These are phyloP conservation scores for Salicornia ramosissima DNA, from an alignment of 148 eudicot species.

Conservation along the genomic window DNA sequence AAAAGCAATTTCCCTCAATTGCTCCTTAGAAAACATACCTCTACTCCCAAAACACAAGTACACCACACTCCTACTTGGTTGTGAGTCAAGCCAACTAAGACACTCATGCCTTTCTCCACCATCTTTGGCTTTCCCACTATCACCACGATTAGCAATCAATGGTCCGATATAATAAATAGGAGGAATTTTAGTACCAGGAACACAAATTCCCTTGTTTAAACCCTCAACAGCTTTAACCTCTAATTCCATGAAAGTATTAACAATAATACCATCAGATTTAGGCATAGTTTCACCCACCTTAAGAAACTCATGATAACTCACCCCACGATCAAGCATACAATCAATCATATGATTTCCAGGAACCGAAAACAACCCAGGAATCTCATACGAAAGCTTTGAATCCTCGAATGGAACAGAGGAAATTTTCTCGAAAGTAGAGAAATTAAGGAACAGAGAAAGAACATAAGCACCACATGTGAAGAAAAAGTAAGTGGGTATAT, in stretches of 20 bases:
- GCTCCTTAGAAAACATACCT: slow-evolving; percentile 36
- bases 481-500: no score
- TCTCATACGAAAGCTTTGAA: slow-evolving; percentile 17
- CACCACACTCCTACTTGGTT: slow-evolving; percentile 45
- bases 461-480: slow-evolving; percentile 31
- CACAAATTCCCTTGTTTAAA: slow-evolving; percentile 32
- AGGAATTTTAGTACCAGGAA: slow-evolving; percentile 27
- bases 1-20: slow-evolving; percentile 37
- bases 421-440: slow-evolving; percentile 25
- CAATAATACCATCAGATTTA: slow-evolving; percentile 30
- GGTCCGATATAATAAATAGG: slow-evolving; percentile 50
- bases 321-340: slow-evolving; percentile 28
- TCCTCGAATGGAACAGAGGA: slow-evolving; percentile 37
- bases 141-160: slow-evolving; percentile 22
- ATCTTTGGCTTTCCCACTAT: neutral
- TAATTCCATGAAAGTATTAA: slow-evolving; percentile 35
- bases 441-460: slow-evolving; percentile 28
- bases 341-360: slow-evolving; percentile 34
- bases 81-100: slow-evolving; percentile 45
- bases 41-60: slow-evolving; percentile 53
- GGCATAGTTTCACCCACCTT: slow-evolving; percentile 9
- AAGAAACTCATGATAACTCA: slow-evolving; percentile 22
- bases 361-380: no score
- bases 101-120: slow-evolving; percentile 33
- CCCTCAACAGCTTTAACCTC: slow-evolving; percentile 32